These are phyloP conservation scores for Boletus reticulatus DNA, from an alignment of 768 basidiomycete species.

Conservation along the genomic window DNA sequence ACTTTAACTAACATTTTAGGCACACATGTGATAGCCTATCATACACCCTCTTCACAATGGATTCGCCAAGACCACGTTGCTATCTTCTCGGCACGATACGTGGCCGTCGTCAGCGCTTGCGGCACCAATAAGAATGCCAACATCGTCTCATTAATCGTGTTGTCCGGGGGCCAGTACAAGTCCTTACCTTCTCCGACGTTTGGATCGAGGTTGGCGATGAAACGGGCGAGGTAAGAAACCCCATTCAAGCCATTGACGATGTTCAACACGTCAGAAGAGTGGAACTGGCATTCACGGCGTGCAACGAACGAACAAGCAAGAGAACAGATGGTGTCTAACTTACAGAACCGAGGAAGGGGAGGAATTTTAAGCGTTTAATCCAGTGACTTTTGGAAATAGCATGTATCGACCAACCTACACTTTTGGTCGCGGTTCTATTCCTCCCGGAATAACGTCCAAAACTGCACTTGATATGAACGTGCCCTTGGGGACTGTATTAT, in stretches of 20 bases:
- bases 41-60: too few species aligned
- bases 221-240: constrained; percentile 33
- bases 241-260: constrained; percentile 33
- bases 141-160: constrained; percentile 23
- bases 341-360: too few species aligned
- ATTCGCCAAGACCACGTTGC: background rate
- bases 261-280: too few species aligned
- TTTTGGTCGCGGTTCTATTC: too few species aligned
- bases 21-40: too few species aligned
- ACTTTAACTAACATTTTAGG: too few species aligned
- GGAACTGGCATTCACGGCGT: too few species aligned
- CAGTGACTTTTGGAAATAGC: background rate
- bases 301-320: too few species aligned
- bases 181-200: constrained; percentile 33
- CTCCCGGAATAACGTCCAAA: too few species aligned
- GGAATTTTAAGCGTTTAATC: too few species aligned
- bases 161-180: constrained; percentile 46
- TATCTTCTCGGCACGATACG: constrained; percentile 41
- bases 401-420: background rate
- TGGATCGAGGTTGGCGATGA: constrained; percentile 31
- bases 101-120: constrained; percentile 40
- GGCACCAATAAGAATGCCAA: constrained; percentile 12
- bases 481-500: constrained; percentile 31
- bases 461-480: constrained; percentile 29
- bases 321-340: too few species aligned